Evolutionary conservation across 2,329 filamentous ascomycete species (phyloP).

Genomic region (Colletotrichum filicis): DNA sequence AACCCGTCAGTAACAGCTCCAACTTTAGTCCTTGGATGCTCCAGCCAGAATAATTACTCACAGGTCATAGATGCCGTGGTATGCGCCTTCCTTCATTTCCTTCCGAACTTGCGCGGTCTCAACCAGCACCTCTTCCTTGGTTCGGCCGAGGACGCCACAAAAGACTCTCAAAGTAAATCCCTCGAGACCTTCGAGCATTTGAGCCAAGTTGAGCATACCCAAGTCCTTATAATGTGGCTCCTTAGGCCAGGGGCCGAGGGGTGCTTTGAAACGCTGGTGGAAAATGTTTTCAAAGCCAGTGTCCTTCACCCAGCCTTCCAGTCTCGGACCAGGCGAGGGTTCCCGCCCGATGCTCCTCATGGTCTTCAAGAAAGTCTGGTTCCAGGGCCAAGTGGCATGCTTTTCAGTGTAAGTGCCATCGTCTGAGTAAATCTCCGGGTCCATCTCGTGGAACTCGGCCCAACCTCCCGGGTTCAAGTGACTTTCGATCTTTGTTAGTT

Average conservation of each 20-base stretch:
- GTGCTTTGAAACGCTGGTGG: slow-evolving; percentile 35
- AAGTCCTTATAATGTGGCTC: slow-evolving; percentile 42
- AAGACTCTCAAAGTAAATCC: slow-evolving; percentile 40
- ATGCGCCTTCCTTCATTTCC: slow-evolving; percentile 39
- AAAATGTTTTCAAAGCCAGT: slow-evolving; percentile 49
- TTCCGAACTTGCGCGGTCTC: slow-evolving; percentile 42
- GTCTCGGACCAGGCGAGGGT: slow-evolving; percentile 42
- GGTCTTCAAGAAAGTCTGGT: slow-evolving; percentile 46
- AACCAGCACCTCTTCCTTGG: slow-evolving; percentile 39
- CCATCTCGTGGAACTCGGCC: slow-evolving; percentile 50
- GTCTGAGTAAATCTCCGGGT: slow-evolving; percentile 49
- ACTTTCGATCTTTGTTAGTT: background rate
- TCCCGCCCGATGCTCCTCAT: slow-evolving; percentile 49
- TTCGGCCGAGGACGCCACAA: slow-evolving; percentile 44
- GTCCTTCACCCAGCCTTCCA: slow-evolving; percentile 44
- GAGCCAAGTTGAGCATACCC: slow-evolving; percentile 37
- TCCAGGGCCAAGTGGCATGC: slow-evolving; percentile 47
- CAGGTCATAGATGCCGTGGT: background rate
- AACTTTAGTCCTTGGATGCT: background rate
- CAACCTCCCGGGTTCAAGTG: slow-evolving; percentile 36
- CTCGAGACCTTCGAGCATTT: slow-evolving; percentile 37
- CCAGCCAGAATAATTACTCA: background rate
- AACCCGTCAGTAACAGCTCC: background rate
- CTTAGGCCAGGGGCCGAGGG: background rate
- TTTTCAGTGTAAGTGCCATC: slow-evolving; percentile 42